A percentile compares a stretch with the other conserved stretches of the same genome.
phyloP scores from a whole-genome alignment of 768 basidiomycete species.

The Pisolithus albus region DNA sequence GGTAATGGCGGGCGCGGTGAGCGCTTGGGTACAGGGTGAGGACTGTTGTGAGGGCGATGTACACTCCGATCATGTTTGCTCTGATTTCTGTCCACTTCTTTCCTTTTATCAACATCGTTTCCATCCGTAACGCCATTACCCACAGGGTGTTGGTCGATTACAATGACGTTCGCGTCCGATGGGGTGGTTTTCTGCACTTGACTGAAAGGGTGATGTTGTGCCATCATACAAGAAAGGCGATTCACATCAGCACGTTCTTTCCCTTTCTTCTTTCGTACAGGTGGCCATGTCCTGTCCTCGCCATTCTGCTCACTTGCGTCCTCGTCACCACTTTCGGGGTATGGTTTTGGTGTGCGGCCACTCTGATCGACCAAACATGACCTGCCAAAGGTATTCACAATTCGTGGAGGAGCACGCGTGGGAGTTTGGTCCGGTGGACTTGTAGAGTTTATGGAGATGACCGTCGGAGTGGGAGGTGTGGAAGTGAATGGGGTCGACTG shows the following conservation, averaged over 20 bases:
- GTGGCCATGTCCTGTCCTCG: no score
- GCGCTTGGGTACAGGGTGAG: no score
- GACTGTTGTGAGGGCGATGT: no score
- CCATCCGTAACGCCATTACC: no score
- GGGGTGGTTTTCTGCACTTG: neutral
- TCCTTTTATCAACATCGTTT: no score
- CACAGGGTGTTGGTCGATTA: neutral
- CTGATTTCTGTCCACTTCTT: no score
- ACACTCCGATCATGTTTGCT: no score
- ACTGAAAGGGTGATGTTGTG: conserved; percentile 6
- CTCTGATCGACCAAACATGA: conserved; percentile 15
- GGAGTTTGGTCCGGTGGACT: neutral
- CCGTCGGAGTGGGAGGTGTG: conserved; percentile 8
- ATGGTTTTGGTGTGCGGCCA: conserved; percentile 8
- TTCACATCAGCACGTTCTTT: neutral
- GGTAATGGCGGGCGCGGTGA: no score
- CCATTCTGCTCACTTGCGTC: neutral
- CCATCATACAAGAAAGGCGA: no score
- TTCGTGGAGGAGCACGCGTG: conserved; percentile 16
- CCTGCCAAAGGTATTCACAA: conserved; percentile 13
- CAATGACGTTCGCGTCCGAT: neutral
- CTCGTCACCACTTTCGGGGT: neutral
- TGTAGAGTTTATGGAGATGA: neutral
- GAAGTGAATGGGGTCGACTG: conserved; percentile 15
- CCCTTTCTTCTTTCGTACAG: neutral